Evolutionary conservation across 495 filamentous ascomycete genomes (phyloP), one percentile per base, ranked within the genome.

Genomic region (Viridothelium virens): DNA sequence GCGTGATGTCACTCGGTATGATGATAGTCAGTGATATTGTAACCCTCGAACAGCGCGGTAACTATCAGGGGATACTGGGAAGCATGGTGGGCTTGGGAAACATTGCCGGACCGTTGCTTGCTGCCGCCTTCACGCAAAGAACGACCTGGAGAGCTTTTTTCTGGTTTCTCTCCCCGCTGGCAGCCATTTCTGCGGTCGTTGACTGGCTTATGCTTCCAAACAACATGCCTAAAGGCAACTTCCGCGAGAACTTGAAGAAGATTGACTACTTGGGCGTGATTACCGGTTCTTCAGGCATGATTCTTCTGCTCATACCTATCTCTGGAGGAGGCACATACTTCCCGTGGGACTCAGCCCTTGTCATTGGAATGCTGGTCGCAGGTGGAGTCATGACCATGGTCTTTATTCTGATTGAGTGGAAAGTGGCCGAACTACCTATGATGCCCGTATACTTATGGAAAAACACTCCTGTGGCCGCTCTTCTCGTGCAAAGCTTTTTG

Each of bases 281-380:
- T 7, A 75, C 79, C 1, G 83, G 79, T 6, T 81, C 80, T 0
- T 77, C 80, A 39, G 83, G 79, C 0, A 79, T 87, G 38, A 79
- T 87, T 33, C 80, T 86, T 62, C 61, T 86, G 25, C 75, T 87
- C 56, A 85, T 87, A 66, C 85, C 86, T 16, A 81, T 88, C 38
- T 87, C 84, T 12, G 86, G 84, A 3, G 85, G 83, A 34, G 85
- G 86, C 0, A 81, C 80, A 3, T 84, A 83, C 64, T 87, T 86
- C 66, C 70, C 78, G 4, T 88, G 85, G 85, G 70, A 81, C 62
- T 86, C 84, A 2, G 75, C 84, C 0, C 78, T 87, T 76, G 80
- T 87, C 2, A 86, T 89, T 39, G 79, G 80, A 56, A 86, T 88
- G 83, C 77, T 89, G 38, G 72, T 74, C 1, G 77, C 87, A 37